Conservation (phyloP, 1,139 yeast species). For the Taphrina deformans region DNA sequence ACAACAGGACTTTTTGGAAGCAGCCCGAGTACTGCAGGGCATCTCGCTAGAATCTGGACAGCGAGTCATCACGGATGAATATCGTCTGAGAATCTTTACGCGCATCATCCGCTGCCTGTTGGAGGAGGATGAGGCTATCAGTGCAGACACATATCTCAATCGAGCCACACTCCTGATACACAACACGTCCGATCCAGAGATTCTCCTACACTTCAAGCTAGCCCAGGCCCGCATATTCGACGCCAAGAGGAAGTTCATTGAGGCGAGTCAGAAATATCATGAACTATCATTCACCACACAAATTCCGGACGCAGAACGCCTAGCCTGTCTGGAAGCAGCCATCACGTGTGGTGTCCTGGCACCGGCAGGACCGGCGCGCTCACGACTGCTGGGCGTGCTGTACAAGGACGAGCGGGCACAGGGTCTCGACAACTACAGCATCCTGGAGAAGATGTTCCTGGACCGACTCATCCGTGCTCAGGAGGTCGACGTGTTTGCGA, state of each 20-base stretch:
- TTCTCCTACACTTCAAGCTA: slow-evolving; percentile 43
- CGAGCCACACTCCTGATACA: slow-evolving; percentile 43
- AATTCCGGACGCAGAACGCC: slow-evolving; percentile 43
- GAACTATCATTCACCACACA: slow-evolving; percentile 43
- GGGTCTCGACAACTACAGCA: slow-evolving; percentile 39
- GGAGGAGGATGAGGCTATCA: slow-evolving; percentile 45
- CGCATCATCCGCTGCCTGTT: slow-evolving; percentile 44
- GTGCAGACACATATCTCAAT: slow-evolving; percentile 44
- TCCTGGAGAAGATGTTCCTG: slow-evolving; percentile 44
- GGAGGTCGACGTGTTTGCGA: slow-evolving; percentile 43
- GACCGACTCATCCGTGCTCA: slow-evolving; percentile 43
- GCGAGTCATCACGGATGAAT: slow-evolving; percentile 41
- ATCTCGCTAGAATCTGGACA: slow-evolving; percentile 40
- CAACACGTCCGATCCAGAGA: slow-evolving; percentile 37
- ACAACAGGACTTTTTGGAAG: slow-evolving; percentile 41
- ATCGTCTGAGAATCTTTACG: slow-evolving; percentile 43
- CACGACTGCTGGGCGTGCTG: slow-evolving; percentile 43
- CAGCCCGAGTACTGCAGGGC: slow-evolving; percentile 44
- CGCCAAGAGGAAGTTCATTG: slow-evolving; percentile 44
- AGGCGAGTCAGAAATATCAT: slow-evolving; percentile 45
- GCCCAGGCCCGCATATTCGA: slow-evolving; percentile 46
- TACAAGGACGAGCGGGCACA: slow-evolving; percentile 45
- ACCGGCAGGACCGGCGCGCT: slow-evolving; percentile 47
- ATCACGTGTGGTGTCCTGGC: slow-evolving; percentile 45
- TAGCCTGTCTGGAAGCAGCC: slow-evolving; percentile 45